These are phyloP conservation scores for Peterozyma xylosa DNA, from an alignment of 805 yeast genomes.

Conservation along the genomic window DNA sequence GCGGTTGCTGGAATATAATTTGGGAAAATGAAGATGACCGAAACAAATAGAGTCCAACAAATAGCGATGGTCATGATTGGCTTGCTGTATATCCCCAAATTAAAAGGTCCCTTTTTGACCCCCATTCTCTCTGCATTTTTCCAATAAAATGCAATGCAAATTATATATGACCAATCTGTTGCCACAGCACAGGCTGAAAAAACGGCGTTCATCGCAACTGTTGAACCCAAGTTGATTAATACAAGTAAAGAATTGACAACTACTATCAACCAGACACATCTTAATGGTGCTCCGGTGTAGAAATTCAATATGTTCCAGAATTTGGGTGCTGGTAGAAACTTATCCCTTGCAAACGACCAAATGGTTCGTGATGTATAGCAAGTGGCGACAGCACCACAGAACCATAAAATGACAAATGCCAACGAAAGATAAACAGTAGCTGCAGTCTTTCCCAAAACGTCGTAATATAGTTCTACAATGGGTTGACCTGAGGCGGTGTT, in stretches of 20 bases:
- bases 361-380: constrained; percentile 44
- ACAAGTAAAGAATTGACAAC: constrained; percentile 34
- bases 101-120: constrained; percentile 39
- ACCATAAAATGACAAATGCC: constrained; percentile 41
- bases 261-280: constrained; percentile 34
- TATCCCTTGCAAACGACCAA: constrained; percentile 52
- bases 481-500: constrained; percentile 36
- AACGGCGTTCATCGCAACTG: constrained; percentile 44
- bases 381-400: constrained; percentile 44
- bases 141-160: constrained; percentile 34
- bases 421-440: constrained; percentile 44
- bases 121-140: constrained; percentile 36
- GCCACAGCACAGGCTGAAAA: constrained; percentile 47
- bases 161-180: constrained; percentile 42
- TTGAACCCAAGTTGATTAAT: constrained; percentile 33
- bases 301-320: constrained; percentile 31
- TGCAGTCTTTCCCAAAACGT: constrained; percentile 45
- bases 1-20: constrained; percentile 33
- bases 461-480: constrained; percentile 42
- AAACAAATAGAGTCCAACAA: constrained; percentile 37
- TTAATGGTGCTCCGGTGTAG: constrained; percentile 34
- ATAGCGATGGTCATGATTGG: constrained; percentile 32
- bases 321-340: constrained; percentile 40
- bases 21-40: constrained; percentile 45
- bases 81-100: constrained; percentile 32